Conservation (phyloP, 2,329 filamentous ascomycete genomes). For the Colletotrichum gigasporum region DNA sequence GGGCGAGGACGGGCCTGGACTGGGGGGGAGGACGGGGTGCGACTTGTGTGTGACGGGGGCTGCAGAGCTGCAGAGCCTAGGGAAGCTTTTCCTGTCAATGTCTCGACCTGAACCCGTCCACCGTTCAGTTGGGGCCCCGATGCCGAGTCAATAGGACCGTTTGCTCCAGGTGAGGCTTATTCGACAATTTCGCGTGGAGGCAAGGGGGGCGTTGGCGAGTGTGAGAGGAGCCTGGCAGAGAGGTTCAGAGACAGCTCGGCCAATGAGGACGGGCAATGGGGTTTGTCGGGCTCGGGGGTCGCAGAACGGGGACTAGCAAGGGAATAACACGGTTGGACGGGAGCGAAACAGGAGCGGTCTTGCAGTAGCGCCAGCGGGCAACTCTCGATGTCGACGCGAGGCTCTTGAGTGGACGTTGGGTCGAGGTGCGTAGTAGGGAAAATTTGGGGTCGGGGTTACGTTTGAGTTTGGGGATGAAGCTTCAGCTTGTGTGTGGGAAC, state of each 20-base stretch:
- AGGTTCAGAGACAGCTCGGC: background rate
- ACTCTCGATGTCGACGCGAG: background rate
- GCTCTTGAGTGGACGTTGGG: background rate
- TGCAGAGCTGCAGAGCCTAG: background rate
- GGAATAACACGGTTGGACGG: background rate
- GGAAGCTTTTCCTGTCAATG: constrained; percentile 9
- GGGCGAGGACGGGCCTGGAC: background rate
- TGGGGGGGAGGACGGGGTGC: background rate
- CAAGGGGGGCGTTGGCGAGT: background rate
- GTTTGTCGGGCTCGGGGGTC: background rate
- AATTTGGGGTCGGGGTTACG: background rate
- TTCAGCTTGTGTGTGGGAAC: constrained; percentile 18
- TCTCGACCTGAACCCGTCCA: background rate
- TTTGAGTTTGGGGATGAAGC: constrained; percentile 10
- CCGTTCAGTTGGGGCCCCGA: background rate
- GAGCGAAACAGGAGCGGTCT: background rate
- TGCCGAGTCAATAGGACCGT: background rate
- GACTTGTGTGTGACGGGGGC: background rate
- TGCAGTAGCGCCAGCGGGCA: background rate
- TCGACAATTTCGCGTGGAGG: background rate
- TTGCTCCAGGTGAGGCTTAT: constrained; percentile 7
- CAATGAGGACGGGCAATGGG: background rate
- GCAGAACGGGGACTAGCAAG: background rate
- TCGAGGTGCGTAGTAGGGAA: background rate
- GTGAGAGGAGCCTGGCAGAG: background rate